Percentiles rank a stretch among this genome's conserved stretches.
These are phyloP conservation scores for Linum trigynum DNA, from an alignment of 345 rosid genomes.

Conservation along the genomic window DNA sequence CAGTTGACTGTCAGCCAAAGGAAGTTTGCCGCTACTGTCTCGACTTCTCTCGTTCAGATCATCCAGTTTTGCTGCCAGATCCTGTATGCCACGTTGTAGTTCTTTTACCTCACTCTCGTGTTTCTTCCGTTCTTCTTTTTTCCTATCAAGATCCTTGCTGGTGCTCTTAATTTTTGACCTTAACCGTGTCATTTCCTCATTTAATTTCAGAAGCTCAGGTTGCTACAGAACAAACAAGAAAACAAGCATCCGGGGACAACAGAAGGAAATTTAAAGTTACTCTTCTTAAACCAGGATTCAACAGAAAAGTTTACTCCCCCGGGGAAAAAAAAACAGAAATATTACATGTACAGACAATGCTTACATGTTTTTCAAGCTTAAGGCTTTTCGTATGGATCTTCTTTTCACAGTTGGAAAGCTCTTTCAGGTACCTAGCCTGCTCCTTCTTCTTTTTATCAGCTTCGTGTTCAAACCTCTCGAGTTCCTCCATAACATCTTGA, in stretches of 20 bases:
- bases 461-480: slow-evolving; percentile 55
- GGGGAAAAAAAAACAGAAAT: neutral
- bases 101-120: slow-evolving; percentile 55
- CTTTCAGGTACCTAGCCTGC: slow-evolving; percentile 71
- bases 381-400: slow-evolving; percentile 65
- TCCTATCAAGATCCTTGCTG: slow-evolving; percentile 69
- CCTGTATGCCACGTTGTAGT: slow-evolving; percentile 58
- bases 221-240: slow-evolving; percentile 38
- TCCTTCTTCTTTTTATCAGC: slow-evolving; percentile 59
- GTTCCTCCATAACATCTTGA: slow-evolving; percentile 51
- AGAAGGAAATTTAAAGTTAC: neutral
- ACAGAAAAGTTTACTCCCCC: neutral
- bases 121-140: slow-evolving; percentile 61
- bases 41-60: slow-evolving; percentile 65
- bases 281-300: neutral
- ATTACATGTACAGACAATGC: slow-evolving; percentile 18
- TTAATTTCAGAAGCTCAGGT: slow-evolving; percentile 84
- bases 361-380: slow-evolving; percentile 64
- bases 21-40: slow-evolving; percentile 70
- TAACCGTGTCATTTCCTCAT: slow-evolving; percentile 76
- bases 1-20: slow-evolving; percentile 68
- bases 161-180: slow-evolving; percentile 73
- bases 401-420: slow-evolving; percentile 64
- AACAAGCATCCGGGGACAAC: neutral
- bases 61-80: slow-evolving; percentile 62